Percentiles rank a stretch among this genome's conserved stretches.
Conservation (phyloP, 805 yeast genomes). For the Spathaspora arborariae region DNA sequence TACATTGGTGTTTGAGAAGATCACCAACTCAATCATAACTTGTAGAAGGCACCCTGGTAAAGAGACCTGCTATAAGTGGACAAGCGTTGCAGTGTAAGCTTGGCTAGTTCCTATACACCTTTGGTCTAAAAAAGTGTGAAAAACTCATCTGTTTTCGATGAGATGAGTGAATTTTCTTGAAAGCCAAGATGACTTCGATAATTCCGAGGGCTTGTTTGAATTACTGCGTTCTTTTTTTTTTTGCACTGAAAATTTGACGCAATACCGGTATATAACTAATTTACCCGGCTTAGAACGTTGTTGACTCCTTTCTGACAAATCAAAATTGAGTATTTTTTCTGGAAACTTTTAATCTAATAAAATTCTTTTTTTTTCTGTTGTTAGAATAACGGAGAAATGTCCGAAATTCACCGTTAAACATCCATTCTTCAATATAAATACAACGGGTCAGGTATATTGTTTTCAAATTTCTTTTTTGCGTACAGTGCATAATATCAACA, state of each 20-base stretch:
- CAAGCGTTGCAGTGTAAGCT: no score
- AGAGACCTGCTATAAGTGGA: no score
- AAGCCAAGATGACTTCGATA: neutral
- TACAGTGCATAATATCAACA: neutral
- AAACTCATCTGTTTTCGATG: no score
- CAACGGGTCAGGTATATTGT: slow-evolving; percentile 2
- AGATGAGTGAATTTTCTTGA: neutral
- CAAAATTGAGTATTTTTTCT: slow-evolving; percentile 2
- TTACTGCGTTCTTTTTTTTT: no score
- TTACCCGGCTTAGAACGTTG: neutral
- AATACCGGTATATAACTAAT: neutral
- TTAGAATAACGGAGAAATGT: slow-evolving; percentile 1
- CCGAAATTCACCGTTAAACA: slow-evolving; percentile 3
- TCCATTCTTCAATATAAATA: neutral
- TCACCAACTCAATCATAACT: no score
- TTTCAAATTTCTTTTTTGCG: neutral
- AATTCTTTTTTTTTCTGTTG: neutral
- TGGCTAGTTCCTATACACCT: no score
- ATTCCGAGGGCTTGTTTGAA: neutral
- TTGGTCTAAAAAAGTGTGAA: no score
- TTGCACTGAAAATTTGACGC: neutral
- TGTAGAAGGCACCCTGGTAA: no score
- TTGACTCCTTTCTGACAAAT: slow-evolving; percentile 1
- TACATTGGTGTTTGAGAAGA: neutral
- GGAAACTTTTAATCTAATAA: neutral